Percentiles rank a stretch among this genome's conserved stretches.
Evolutionary conservation across 2,329 filamentous ascomycete genomes (phyloP).

Genomic region (Calonectria pseudoturangicola): DNA sequence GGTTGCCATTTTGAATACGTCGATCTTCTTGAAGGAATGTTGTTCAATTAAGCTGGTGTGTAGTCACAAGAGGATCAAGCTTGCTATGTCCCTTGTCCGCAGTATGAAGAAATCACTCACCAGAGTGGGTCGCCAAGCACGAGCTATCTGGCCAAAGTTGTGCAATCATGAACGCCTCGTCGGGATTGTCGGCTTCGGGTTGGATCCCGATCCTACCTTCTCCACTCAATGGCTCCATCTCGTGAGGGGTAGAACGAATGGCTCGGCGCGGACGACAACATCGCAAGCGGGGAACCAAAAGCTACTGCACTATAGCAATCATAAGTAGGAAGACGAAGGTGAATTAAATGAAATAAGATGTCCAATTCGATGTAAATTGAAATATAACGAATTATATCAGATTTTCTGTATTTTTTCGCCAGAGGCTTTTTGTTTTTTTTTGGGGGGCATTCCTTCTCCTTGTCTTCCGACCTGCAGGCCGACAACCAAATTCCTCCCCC

Average conservation of each 20-base stretch:
- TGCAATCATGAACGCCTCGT: constrained; percentile 12
- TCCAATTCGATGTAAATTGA: neutral
- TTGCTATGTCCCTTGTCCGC: neutral
- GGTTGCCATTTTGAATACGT: constrained; percentile 40
- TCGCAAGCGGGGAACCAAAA: too few species aligned
- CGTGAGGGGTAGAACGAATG: constrained; percentile 1
- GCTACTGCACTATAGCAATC: too few species aligned
- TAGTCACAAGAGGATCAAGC: neutral
- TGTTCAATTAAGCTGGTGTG: neutral
- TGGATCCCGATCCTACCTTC: neutral
- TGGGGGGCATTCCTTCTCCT: too few species aligned
- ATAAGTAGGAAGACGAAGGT: neutral
- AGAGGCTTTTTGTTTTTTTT: too few species aligned
- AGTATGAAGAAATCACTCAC: constrained; percentile 4
- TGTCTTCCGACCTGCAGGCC: too few species aligned
- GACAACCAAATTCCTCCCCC: too few species aligned
- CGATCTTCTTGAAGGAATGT: neutral
- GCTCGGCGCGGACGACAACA: too few species aligned
- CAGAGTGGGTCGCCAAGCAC: constrained; percentile 5
- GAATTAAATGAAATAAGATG: neutral
- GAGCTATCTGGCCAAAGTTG: neutral
- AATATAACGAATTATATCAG: too few species aligned
- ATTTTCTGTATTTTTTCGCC: too few species aligned
- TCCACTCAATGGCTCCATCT: constrained; percentile 1
- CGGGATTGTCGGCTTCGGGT: constrained; percentile 3